Evolutionary conservation across 129 eudicot genomes (phyloP).

Genomic region (Pittosporum tobira): DNA sequence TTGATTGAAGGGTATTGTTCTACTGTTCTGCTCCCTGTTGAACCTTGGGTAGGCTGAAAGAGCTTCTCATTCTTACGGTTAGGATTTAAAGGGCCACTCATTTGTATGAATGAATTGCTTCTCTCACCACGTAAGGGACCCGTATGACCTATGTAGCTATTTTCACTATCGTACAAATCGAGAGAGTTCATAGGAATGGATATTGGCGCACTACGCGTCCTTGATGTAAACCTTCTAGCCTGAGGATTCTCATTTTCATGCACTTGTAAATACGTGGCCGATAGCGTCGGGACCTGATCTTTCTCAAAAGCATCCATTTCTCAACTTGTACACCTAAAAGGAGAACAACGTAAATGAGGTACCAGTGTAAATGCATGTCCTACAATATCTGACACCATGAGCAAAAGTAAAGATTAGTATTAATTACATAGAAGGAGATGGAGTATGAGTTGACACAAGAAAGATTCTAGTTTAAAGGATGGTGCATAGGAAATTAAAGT

Average conservation of each 20-base stretch:
- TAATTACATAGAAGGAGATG: neutral
- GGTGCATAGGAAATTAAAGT: no score
- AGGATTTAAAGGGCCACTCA: conserved; percentile 40
- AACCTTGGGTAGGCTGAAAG: conserved; percentile 18
- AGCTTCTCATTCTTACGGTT: conserved; percentile 15
- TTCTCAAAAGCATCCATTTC: conserved; percentile 50
- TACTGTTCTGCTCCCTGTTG: conserved; percentile 7
- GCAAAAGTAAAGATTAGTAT: neutral
- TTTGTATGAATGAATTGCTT: conserved; percentile 30
- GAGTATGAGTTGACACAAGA: no score
- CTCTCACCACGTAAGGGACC: conserved; percentile 42
- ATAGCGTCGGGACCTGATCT: conserved; percentile 52
- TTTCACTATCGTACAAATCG: conserved; percentile 24
- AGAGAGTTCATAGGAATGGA: conserved; percentile 37
- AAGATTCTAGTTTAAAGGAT: no score
- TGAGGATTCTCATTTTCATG: conserved; percentile 26
- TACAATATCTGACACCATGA: neutral
- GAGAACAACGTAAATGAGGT: neutral
- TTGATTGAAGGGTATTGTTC: conserved; percentile 22
- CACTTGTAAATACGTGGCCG: conserved; percentile 18
- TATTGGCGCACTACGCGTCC: conserved; percentile 57
- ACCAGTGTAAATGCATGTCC: neutral
- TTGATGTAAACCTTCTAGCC: conserved; percentile 19
- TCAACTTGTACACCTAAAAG: conserved; percentile 28
- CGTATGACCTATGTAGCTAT: conserved; percentile 28